phyloP scores from a whole-genome alignment of 208 protist genomes.

The Leishmania tarentolae region DNA sequence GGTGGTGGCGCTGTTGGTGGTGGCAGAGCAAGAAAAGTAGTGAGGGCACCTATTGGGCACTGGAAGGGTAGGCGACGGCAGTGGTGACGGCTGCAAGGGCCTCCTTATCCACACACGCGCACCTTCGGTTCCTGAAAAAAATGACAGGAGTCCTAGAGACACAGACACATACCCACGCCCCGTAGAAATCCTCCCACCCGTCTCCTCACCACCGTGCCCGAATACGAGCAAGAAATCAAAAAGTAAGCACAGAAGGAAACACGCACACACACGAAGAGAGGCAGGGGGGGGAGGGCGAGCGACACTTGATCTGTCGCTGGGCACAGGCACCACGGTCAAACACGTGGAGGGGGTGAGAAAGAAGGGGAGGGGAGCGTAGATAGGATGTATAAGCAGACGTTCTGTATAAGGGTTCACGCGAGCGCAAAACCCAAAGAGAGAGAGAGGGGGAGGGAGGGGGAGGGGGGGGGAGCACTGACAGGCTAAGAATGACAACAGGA shows the following conservation, averaged over 20 bases:
- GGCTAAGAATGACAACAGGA: not conserved
- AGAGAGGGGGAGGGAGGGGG: not conserved
- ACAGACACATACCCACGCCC: too few relatives aligned
- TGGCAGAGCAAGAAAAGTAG: not conserved
- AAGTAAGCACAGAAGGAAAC: not conserved
- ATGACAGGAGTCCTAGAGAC: not conserved
- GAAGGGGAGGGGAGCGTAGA: not conserved
- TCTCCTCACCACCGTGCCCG: not conserved
- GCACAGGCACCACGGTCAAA: not conserved
- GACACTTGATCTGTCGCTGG: not conserved
- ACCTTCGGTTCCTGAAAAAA: not conserved
- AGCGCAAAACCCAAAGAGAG: not conserved
- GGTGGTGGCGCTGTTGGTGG: too few relatives aligned
- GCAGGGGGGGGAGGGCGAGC: not conserved
- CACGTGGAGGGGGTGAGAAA: not conserved
- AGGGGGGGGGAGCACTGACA: not conserved
- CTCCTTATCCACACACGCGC: not conserved
- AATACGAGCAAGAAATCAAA: not conserved
- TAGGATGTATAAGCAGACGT: not conserved
- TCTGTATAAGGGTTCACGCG: not conserved
- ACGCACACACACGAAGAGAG: not conserved
- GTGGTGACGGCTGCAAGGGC: not conserved
- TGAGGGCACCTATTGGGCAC: not conserved
- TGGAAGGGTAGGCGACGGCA: not conserved
- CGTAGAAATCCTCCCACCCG: not conserved